Percentiles rank a stretch among this genome's conserved stretches.
Evolutionary conservation across 495 filamentous ascomycete genomes (phyloP).

Genomic region (Filosporella fistucella): DNA sequence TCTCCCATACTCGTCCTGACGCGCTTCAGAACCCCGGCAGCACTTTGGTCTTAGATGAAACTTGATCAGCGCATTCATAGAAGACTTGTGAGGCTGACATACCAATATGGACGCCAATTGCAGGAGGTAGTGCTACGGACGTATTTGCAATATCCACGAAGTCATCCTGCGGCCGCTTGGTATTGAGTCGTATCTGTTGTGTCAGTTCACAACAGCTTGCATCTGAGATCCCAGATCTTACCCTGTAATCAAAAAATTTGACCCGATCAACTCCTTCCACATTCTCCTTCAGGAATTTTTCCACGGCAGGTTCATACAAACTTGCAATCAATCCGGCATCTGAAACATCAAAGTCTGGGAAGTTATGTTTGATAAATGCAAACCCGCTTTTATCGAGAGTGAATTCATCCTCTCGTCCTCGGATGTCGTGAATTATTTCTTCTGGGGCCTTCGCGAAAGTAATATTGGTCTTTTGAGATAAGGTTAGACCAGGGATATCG

Average conservation of each 20-base stretch:
- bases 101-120: too few relatives aligned
- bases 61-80: too few relatives aligned
- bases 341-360: background rate
- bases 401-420: background rate
- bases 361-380: background rate
- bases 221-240: background rate
- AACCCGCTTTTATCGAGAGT: background rate
- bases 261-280: slow-evolving; percentile 23
- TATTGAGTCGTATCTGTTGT: too few relatives aligned
- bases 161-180: too few relatives aligned
- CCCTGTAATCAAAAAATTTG: slow-evolving; percentile 29
- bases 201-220: background rate
- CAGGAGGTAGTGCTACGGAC: too few relatives aligned
- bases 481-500: too few relatives aligned
- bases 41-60: too few relatives aligned
- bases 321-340: background rate
- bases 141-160: too few relatives aligned
- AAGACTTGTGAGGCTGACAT: too few relatives aligned
- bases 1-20: too few relatives aligned
- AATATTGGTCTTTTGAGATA: too few relatives aligned
- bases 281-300: slow-evolving; percentile 19
- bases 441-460: background rate
- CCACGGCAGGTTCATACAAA: slow-evolving; percentile 23
- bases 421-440: background rate
- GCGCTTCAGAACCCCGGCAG: too few relatives aligned